phyloP scores from a whole-genome alignment of 1,284 basidiomycete species.

The Rhodotorula sp. region DNA sequence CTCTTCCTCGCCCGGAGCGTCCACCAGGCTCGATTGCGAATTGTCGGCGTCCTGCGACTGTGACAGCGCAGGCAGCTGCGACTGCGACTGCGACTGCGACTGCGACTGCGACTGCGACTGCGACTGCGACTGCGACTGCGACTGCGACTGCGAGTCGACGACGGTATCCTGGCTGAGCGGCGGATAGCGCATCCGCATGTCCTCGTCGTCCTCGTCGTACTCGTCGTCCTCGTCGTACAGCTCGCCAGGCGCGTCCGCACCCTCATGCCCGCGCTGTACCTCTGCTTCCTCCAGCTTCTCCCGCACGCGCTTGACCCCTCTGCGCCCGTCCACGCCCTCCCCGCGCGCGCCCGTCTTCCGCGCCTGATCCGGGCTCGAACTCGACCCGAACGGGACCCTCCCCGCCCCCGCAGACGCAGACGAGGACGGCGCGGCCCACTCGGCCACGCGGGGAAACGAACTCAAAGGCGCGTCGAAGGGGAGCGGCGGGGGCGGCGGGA shows the following conservation, averaged over 20 bases:
- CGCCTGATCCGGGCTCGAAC: no score
- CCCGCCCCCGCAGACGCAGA: neutral
- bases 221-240: neutral
- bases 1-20: no score
- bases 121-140: no score
- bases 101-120: no score
- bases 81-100: no score
- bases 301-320: neutral
- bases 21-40: no score
- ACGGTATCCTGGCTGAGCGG: slow-evolving; percentile 11
- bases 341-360: no score
- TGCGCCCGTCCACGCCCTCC: no score
- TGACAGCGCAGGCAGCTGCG: no score
- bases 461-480: slow-evolving; percentile 1
- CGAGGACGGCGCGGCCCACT: neutral
- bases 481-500: slow-evolving; percentile 15
- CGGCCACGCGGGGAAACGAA: no score
- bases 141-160: slow-evolving; percentile 1
- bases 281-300: neutral
- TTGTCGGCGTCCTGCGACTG: no score
- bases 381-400: neutral
- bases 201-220: neutral
- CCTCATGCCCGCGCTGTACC: neutral
- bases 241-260: neutral
- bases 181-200: neutral